These are phyloP conservation scores for Millerozyma miso DNA, from an alignment of 805 yeast genomes.

Conservation along the genomic window DNA sequence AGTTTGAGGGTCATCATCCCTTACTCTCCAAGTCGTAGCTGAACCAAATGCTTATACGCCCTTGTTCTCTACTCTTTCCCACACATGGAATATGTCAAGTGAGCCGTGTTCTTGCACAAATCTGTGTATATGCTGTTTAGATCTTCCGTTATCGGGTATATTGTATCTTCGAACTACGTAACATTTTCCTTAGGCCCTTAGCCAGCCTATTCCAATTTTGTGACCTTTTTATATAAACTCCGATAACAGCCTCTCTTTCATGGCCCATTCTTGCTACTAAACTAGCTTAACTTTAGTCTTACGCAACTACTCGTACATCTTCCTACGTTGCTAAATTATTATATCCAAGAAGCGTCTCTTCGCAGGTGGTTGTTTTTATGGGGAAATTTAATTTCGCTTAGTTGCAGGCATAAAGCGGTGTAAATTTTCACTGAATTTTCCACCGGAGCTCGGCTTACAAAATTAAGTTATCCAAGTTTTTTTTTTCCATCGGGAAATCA, in stretches of 20 bases:
- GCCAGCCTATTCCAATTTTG: not conserved
- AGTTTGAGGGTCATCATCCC: conserved; percentile 13
- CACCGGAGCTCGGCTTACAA: not conserved
- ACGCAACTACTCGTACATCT: no score
- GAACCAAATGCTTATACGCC: no score
- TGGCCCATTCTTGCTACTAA: no score
- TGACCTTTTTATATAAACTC: not conserved
- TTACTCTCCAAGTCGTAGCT: not conserved
- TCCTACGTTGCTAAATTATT: no score
- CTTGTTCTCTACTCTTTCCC: not conserved
- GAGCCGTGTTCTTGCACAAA: not conserved
- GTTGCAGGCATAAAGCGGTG: not conserved
- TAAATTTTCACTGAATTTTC: not conserved
- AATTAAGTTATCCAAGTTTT: not conserved
- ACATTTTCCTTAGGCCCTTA: not conserved
- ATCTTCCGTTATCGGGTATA: not conserved
- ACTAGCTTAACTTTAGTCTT: no score
- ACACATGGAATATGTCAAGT: no score
- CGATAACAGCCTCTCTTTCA: no score
- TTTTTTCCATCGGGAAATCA: not conserved
- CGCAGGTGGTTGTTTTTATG: not conserved
- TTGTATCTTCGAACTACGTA: not conserved
- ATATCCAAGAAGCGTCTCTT: no score
- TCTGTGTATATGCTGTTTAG: not conserved
- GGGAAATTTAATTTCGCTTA: not conserved